Conservation (phyloP, 345 rosid genomes). For the Mangifera indica region DNA sequence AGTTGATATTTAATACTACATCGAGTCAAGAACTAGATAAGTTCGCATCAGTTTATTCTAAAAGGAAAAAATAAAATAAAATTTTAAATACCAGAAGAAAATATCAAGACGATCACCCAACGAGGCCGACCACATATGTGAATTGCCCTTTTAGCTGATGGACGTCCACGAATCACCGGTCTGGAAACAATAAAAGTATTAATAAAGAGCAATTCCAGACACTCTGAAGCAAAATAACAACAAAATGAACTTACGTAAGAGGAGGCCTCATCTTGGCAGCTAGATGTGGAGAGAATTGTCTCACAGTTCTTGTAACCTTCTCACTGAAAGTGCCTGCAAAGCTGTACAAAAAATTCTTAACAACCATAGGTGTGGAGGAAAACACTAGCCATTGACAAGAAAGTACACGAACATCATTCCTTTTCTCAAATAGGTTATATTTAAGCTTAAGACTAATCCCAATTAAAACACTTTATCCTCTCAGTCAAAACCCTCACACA, state of each 20-base stretch:
- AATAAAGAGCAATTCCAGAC: slow-evolving; percentile 20
- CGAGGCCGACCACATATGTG: slow-evolving; percentile 88
- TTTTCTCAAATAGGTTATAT: neutral
- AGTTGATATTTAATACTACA: slow-evolving; percentile 12
- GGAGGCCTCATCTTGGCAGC: slow-evolving; percentile 98
- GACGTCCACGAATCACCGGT: slow-evolving; percentile 93
- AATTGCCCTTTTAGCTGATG: slow-evolving; percentile 77
- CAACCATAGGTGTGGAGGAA: neutral
- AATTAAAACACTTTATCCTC: neutral
- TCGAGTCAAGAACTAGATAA: neutral
- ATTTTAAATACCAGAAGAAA: slow-evolving; percentile 56
- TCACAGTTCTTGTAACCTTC: slow-evolving; percentile 79
- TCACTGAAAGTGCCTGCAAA: slow-evolving; percentile 94
- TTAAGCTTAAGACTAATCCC: slow-evolving; percentile 3
- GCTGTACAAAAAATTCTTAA: slow-evolving; percentile 49
- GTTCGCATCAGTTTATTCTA: neutral
- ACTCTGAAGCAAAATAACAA: neutral
- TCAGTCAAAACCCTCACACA: neutral
- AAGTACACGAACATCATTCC: neutral
- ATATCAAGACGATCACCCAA: slow-evolving; percentile 76
- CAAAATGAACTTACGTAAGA: slow-evolving; percentile 51
- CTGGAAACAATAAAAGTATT: slow-evolving; percentile 38
- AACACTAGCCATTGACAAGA: neutral
- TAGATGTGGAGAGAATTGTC: slow-evolving; percentile 90
- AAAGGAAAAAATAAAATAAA: neutral